Base-by-base conservation (phyloP, 768 basidiomycete genomes). In the Trametes maxima region DNA sequence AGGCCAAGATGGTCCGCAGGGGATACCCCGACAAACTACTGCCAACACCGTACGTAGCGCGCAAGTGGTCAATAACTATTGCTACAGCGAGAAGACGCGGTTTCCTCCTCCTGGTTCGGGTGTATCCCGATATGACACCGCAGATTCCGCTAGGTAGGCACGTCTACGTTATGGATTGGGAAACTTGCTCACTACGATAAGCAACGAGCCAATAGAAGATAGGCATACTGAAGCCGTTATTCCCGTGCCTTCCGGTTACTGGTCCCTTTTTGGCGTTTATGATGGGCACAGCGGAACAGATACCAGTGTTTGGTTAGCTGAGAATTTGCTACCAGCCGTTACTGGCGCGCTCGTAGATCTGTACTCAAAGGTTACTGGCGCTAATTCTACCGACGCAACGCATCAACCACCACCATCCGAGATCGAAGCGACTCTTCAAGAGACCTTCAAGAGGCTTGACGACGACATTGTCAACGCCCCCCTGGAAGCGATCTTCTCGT, bases 371-470 rank as follows among this genome's bases (percentile, higher is more conserved):
- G 19, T 66, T 14, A 60, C 21, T 35, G 22, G 19, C 22, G 19
- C 37, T 42, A 7, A n/a, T 37, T 36, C 44, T 5, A 35, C 44
- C 17, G 40, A 57, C 12, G 25, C 48, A 1, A 43, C 54, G 7
- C 47, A 65, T 13, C 39, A 62, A 17, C 60, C 70, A 1, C 58
- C 65, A 5, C 47, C 68, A 5, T 67, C 71, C 11, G 74, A 74
- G 13, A 71, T 80, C 39, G 76, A 78, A 51, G 60, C 63, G 2
- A 68, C 74, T 13, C 70, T 82, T 57, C 76, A 73, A 43, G 61
- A 69, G 10, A 75, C 76, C 0, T 83, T 82, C 67, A 51, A 69
- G 8, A 58, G 62, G 5, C 60, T 82, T 16, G 82, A 83, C 62
- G 70, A 80, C 48, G 69, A 73, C n/a, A 71, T 82, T 7, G 76